Conservation (phyloP, 2,329 filamentous ascomycete species). For the Hypoxylon sp. region DNA sequence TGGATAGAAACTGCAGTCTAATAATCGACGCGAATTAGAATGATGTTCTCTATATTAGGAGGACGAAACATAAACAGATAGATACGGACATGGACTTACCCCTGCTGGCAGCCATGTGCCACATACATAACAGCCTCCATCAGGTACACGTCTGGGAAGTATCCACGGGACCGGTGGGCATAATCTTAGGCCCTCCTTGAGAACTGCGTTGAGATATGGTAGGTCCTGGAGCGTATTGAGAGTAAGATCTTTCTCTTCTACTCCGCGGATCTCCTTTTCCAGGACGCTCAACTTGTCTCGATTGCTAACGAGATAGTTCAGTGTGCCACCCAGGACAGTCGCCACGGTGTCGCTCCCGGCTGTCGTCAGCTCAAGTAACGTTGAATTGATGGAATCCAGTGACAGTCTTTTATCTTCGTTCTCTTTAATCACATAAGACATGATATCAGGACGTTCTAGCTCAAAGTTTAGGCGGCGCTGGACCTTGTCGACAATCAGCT, state of each 20-base stretch:
- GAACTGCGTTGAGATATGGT: slow-evolving; percentile 41
- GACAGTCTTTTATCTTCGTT: slow-evolving; percentile 38
- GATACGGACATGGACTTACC: slow-evolving; percentile 20
- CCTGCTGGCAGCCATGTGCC: slow-evolving; percentile 40
- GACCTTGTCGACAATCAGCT: slow-evolving; percentile 50
- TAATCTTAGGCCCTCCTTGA: slow-evolving; percentile 43
- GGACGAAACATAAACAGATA: neutral
- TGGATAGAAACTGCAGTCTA: slow-evolving; percentile 48
- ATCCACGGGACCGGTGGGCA: slow-evolving; percentile 45
- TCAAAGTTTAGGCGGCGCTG: slow-evolving; percentile 47
- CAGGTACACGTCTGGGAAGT: slow-evolving; percentile 39
- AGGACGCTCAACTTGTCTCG: slow-evolving; percentile 36
- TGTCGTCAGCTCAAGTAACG: slow-evolving; percentile 50
- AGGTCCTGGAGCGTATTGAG: slow-evolving; percentile 34
- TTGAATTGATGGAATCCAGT: slow-evolving; percentile 51
- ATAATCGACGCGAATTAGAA: neutral
- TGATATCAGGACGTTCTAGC: slow-evolving; percentile 49
- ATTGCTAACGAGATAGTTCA: slow-evolving; percentile 45
- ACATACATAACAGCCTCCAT: slow-evolving; percentile 31
- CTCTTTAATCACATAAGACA: slow-evolving; percentile 46
- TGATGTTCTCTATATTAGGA: neutral
- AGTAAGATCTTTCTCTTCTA: slow-evolving; percentile 24
- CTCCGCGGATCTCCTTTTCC: slow-evolving; percentile 31
- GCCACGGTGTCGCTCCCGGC: slow-evolving; percentile 52
- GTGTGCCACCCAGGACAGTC: slow-evolving; percentile 40